These are phyloP conservation scores for Lathyrus sativus DNA, from an alignment of 306 rosid species.

Conservation along the genomic window DNA sequence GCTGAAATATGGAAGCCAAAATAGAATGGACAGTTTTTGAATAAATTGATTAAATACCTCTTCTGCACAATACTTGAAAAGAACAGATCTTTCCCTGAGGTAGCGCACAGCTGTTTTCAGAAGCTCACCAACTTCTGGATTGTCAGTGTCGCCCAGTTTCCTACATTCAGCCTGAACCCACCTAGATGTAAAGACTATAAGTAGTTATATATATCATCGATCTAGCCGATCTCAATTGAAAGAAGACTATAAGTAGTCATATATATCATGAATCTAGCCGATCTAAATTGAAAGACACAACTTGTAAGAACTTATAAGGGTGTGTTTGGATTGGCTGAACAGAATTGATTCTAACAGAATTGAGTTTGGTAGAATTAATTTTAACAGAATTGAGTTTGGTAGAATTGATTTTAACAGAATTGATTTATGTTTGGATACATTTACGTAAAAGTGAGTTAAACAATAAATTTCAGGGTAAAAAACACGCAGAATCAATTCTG, in stretches of 20 bases:
- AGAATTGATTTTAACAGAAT: no score
- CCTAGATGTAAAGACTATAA: constrained; percentile 52
- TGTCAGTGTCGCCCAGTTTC: constrained; percentile 85
- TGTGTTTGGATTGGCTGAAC: no score
- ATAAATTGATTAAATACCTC: constrained; percentile 59
- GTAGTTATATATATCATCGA: constrained; percentile 37
- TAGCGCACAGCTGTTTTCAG: constrained; percentile 85
- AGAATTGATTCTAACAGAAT: no score
- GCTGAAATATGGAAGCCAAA: constrained; percentile 30
- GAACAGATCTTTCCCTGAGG: constrained; percentile 92
- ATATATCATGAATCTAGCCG: constrained; percentile 34
- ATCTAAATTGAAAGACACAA: constrained; percentile 30
- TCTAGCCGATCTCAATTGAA: constrained; percentile 11
- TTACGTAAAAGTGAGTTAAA: no score
- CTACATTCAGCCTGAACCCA: constrained; percentile 99
- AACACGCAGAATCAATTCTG: no score
- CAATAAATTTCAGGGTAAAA: no score
- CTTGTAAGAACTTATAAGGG: constrained; percentile 7
- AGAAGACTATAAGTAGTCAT: constrained; percentile 28
- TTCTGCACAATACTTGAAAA: constrained; percentile 98
- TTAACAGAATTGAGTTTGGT: no score
- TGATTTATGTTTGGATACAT: no score
- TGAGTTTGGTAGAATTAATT: no score
- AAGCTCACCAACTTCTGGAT: constrained; percentile 88
- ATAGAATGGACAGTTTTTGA: constrained; percentile 22